Base-by-base conservation (phyloP, 805 yeast genomes). In the Lachancea cidri region DNA sequence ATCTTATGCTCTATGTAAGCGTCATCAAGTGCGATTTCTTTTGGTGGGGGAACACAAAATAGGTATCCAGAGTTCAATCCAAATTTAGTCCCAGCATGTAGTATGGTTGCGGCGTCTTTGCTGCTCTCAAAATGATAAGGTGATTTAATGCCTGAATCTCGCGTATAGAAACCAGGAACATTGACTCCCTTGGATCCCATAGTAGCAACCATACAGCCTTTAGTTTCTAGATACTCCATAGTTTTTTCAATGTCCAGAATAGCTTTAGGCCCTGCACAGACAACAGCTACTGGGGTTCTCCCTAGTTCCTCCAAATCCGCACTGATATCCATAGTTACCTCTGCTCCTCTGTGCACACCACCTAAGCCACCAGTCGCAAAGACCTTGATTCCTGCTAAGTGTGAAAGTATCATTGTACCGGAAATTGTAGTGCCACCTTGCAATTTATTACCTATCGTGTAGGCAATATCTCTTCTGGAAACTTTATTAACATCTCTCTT, bases 331-430 rank as follows among this genome's bases (percentile, higher is more conserved):
- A 86, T 74, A 2, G 88, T 77, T 20, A 64, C 49, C 41, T 83
- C 83, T 16, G 84, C 91, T 5, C 83, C 84, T 42, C 86, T 72
- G 53, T 87, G 95, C 8, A 86, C 95, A 16, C 96, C 96, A 16
- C 96, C 96, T 15, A 87, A 70, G 1, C 96, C 96, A 24, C 96
- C 96, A 2, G 96, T 88, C 1, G 94, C 93, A 69, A 87, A 88
- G 9, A 88, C 86, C 50, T 76, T 73, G 50, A 87, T 84, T 0
- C 94, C 93, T 0, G 89, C 88, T 53, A 64, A 55, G 39, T 79
- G 70, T 1, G 96, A 80, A 15, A 88, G 60, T 16, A 87, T 82
- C 94, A 86, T 86, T 0, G 96, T 87, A 19, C 85, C 81, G 2
- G 96, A 86, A 43, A 87, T 86, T 0, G 96, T 87, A 2, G 96